Evolutionary conservation across 2,329 filamentous ascomycete genomes (phyloP), one percentile per base, ranked within the genome.

Genomic region (Paramyrothecium sp.): DNA sequence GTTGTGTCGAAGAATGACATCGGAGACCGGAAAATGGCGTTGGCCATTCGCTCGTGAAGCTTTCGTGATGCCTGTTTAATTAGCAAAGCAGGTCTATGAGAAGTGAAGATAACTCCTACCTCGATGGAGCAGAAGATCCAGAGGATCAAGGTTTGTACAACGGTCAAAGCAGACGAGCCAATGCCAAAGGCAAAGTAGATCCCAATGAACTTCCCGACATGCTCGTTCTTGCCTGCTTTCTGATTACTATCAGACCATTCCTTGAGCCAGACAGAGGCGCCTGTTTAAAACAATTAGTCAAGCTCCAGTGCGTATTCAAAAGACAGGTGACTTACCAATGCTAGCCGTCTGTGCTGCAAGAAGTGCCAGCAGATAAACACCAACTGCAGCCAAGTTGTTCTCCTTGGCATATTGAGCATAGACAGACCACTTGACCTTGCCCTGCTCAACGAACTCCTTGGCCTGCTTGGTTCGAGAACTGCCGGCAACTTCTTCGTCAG

Each of bases 91-190:
- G 13, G 16, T 33, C 22, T 21, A 8, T 21, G 5, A 16, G 17
- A 26, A n/a, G 7, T 7, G 41, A 16, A 12, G 34, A 30, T 13
- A 50, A 33, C 5, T 71, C 76, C 54, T 79, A 91, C 89, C 84
- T 99, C 95, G 61, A 99, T 99, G 4, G 95, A 98, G 77, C 96
- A 99, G 78, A 99, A 98, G 63, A 99, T 98, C 95, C 95, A 99
- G 26, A 99, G 81, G 62, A 99, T 92, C 65, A 99, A 78, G 7
- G 94, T 98, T 75, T 98, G 95, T 30, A 96, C 70, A 47, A 98
- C 92, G 3, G 96, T 94, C 61, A 99, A 80, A 48, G 85, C 82
- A 46, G 95, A 89, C 23, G 91, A 89, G 33, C 94, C 94, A 54
- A 99, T 84, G 51, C 95, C 96, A 74, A 99, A 91, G 17, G 90